Conservation (phyloP, 2,329 filamentous ascomycete genomes). For the Calonectria ilicicola region DNA sequence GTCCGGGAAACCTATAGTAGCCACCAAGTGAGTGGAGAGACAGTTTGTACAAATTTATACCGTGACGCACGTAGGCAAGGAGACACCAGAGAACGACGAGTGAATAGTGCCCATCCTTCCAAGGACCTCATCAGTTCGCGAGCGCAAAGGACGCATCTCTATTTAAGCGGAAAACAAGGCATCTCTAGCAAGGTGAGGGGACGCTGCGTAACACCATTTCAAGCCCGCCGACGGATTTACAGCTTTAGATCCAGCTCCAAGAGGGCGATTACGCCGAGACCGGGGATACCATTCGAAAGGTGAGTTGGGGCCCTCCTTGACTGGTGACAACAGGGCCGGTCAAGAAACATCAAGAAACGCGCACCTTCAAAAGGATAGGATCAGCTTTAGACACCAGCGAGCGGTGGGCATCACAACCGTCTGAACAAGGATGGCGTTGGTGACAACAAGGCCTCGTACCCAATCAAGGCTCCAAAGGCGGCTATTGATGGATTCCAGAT, state of each 20-base stretch:
- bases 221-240: slow-evolving; percentile 23
- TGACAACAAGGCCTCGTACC: slow-evolving; percentile 20
- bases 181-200: slow-evolving; percentile 27
- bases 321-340: slow-evolving; percentile 34
- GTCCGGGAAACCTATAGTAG: slow-evolving; percentile 24
- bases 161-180: slow-evolving; percentile 37
- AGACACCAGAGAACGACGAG: slow-evolving; percentile 41
- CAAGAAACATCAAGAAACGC: slow-evolving; percentile 27
- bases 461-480: slow-evolving; percentile 35
- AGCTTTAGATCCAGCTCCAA: slow-evolving; percentile 12
- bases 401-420: slow-evolving; percentile 25
- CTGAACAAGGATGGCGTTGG: slow-evolving; percentile 24
- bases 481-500: slow-evolving; percentile 18
- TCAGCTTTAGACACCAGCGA: slow-evolving; percentile 30
- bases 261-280: background rate
- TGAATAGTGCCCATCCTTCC: slow-evolving; percentile 41
- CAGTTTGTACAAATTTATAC: slow-evolving; percentile 35
- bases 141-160: slow-evolving; percentile 32
- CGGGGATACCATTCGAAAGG: slow-evolving; percentile 12
- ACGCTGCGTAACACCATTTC: slow-evolving; percentile 43
- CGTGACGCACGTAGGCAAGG: slow-evolving; percentile 43
- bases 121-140: slow-evolving; percentile 34
- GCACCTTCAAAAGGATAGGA: slow-evolving; percentile 33
- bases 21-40: slow-evolving; percentile 45
- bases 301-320: slow-evolving; percentile 14